Percentiles rank a stretch among this genome's conserved stretches.
Evolutionary conservation across 805 yeast genomes (phyloP).

Genomic region (Barnettozyma botsteinii): DNA sequence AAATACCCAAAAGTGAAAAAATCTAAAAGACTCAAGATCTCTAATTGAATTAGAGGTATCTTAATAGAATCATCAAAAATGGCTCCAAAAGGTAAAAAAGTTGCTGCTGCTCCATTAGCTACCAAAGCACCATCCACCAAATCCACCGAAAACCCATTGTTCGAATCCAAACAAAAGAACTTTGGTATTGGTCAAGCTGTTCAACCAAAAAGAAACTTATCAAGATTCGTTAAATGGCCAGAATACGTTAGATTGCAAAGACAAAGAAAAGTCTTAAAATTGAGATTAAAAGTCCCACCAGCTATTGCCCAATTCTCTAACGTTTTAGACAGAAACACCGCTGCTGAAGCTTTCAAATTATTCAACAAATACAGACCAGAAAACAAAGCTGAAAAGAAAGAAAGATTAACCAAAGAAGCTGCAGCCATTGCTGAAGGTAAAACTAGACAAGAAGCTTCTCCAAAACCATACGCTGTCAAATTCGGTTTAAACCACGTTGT

Average conservation of each 20-base stretch:
- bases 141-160: slow-evolving; percentile 72
- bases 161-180: slow-evolving; percentile 85
- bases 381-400: slow-evolving; percentile 96
- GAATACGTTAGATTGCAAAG: slow-evolving; percentile 97
- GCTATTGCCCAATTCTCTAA: slow-evolving; percentile 94
- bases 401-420: slow-evolving; percentile 97
- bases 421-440: slow-evolving; percentile 98
- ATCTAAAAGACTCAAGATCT: neutral
- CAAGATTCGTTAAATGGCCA: slow-evolving; percentile 99
- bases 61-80: slow-evolving; percentile 3
- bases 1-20: neutral
- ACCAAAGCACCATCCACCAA: slow-evolving; percentile 66
- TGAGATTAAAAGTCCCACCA: slow-evolving; percentile 99
- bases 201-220: slow-evolving; percentile 93
- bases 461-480: slow-evolving; percentile 95
- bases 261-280: slow-evolving; percentile 92
- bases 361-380: slow-evolving; percentile 99
- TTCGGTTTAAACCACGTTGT: slow-evolving; percentile 99
- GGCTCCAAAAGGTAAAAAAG: slow-evolving; percentile 54
- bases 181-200: slow-evolving; percentile 95
- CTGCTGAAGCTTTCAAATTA: slow-evolving; percentile 93
- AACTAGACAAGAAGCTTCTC: slow-evolving; percentile 92
- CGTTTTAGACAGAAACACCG: slow-evolving; percentile 98
- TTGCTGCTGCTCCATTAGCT: slow-evolving; percentile 98
- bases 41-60: neutral